Evolutionary conservation across 2,329 filamentous ascomycete genomes (phyloP), one percentile per base, ranked within the genome.

Genomic region (Amesomyces nigricolor): DNA sequence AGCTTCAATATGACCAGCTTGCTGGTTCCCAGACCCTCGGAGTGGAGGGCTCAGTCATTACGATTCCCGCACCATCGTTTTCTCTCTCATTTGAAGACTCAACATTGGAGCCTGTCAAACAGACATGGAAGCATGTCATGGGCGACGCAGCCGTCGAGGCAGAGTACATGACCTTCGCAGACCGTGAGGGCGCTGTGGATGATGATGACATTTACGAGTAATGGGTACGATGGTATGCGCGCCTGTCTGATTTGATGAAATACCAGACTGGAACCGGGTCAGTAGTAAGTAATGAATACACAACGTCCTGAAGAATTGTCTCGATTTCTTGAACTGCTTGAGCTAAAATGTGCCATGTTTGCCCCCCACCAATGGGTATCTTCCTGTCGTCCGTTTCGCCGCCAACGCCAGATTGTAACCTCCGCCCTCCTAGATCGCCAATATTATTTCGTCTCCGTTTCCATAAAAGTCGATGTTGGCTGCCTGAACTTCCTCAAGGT

Each of bases 141-240:
- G 80, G 78, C 9, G 71, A 73, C 1, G 76, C 78, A 4, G 73
- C 69, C 1, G 73, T 73, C 16, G 74, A 65, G 5, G 50, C 59
- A 26, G 71, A 79, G 44, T 96, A 94, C 64, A 85, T 96, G 80
- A 75, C 79, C 17, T 96, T 96, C 68, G 80, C 86, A 47, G 88
- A 94, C 57, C 79, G 89, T 22, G 85, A 91, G 66, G 78, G 76
- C 13, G 73, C 74, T 29, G 74, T 72, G 57, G 80, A 80, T 32
- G 83, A 88, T 53, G 79, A 82, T 38, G 78, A 81, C 53, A 69
- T 75, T 47, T 79, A 79, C 59, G 73, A 81, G 50, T 73, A 66
- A 64, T 57, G 52, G 35, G 17, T 22, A 56, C 40, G 47, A 62
- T 51, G 58, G 56, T 57, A 60, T 58, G 58, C 40, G 26, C 42